Evolutionary conservation across 768 basidiomycete species (phyloP).

Genomic region (Suillus subaureus): DNA sequence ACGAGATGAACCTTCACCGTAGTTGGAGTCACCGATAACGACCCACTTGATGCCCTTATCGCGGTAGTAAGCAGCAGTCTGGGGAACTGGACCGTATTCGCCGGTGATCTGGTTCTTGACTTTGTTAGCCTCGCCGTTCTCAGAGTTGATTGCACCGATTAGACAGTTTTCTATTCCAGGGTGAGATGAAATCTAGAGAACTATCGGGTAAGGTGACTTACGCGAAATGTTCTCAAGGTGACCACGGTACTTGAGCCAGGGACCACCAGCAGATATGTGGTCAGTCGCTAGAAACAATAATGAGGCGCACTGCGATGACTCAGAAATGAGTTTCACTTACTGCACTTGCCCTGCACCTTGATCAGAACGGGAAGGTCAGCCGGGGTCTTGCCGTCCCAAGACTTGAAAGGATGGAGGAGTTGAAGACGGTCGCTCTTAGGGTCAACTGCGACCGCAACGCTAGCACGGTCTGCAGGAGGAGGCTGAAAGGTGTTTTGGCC

Average conservation of each 20-base stretch:
- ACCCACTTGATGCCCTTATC: constrained; percentile 94
- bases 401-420: constrained; percentile 82
- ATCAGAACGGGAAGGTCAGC: constrained; percentile 90
- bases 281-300: constrained; percentile 62
- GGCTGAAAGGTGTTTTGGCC: constrained; percentile 97
- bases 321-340: constrained; percentile 44
- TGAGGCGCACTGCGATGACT: constrained; percentile 1
- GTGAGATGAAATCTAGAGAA: constrained; percentile 11
- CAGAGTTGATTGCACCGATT: constrained; percentile 95
- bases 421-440: constrained; percentile 90
- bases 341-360: constrained; percentile 99
- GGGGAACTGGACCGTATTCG: constrained; percentile 82
- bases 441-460: constrained; percentile 84
- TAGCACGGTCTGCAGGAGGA: constrained; percentile 82
- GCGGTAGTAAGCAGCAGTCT: constrained; percentile 86
- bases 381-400: constrained; percentile 94
- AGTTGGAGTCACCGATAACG: constrained; percentile 94
- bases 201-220: constrained; percentile 36
- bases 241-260: constrained; percentile 99
- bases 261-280: constrained; percentile 96
- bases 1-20: constrained; percentile 97
- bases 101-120: constrained; percentile 90
- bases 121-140: constrained; percentile 96
- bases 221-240: constrained; percentile 98
- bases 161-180: constrained; percentile 80